phyloP scores from a whole-genome alignment of 495 filamentous ascomycete genomes.

The Aspergillus cavernicola region DNA sequence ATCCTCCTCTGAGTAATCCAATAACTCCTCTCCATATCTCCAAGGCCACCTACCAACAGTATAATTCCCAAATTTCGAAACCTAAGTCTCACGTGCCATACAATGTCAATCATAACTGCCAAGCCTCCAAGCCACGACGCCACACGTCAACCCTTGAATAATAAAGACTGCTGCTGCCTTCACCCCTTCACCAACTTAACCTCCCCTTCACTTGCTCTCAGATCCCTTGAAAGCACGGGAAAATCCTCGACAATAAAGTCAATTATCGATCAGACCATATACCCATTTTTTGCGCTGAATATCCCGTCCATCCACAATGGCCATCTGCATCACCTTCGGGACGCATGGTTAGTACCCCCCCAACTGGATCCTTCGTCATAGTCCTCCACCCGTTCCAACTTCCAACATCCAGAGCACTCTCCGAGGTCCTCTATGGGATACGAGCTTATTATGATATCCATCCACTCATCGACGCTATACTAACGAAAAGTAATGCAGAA shows the following conservation, averaged over 20 bases:
- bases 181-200: constrained; percentile 2
- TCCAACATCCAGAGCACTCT: not conserved
- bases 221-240: not conserved
- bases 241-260: no score
- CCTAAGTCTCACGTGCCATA: constrained; percentile 11
- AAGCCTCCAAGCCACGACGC: constrained; percentile 27
- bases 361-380: constrained; percentile 3
- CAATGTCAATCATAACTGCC: constrained; percentile 4
- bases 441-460: no score
- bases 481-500: constrained; percentile 28
- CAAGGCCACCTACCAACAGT: not conserved
- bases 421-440: not conserved
- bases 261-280: no score
- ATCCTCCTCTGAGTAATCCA: not conserved
- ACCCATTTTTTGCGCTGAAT: no score
- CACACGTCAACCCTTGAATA: constrained; percentile 19
- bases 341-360: constrained; percentile 42
- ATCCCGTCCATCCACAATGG: constrained; percentile 40
- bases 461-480: not conserved
- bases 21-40: not conserved
- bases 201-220: constrained; percentile 12
- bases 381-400: constrained; percentile 6
- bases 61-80: not conserved
- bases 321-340: constrained; percentile 55
- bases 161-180: constrained; percentile 19